phyloP scores from a whole-genome alignment of 306 rosid genomes.

The Rosa multiflora region DNA sequence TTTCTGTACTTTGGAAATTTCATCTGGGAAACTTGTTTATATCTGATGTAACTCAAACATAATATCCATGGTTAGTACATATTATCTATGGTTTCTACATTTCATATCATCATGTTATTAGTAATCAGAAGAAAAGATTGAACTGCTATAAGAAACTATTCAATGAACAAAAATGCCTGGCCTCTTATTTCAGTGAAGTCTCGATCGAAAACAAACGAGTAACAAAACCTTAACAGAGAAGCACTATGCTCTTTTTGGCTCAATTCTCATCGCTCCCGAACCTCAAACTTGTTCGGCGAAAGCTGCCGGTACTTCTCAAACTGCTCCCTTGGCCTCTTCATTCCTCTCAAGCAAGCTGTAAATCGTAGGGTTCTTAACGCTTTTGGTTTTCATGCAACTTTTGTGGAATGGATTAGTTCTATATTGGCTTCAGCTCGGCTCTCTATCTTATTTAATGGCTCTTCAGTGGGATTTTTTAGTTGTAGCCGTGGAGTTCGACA shows the following conservation, averaged over 20 bases:
- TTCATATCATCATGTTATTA: background rate
- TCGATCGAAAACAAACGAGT: background rate
- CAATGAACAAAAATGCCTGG: background rate
- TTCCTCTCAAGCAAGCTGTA: conserved; percentile 84
- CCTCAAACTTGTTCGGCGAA: conserved; percentile 84
- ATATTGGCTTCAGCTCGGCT: too few relatives aligned
- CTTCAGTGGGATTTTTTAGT: too few relatives aligned
- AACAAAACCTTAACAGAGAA: background rate
- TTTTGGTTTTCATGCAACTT: too few relatives aligned
- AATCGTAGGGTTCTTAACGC: too few relatives aligned
- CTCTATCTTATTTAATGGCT: too few relatives aligned
- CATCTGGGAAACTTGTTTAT: background rate
- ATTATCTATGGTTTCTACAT: background rate
- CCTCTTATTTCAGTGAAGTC: background rate
- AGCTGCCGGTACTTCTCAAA: conserved; percentile 69
- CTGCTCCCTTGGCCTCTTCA: conserved; percentile 74
- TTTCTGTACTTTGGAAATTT: background rate
- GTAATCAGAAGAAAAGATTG: background rate
- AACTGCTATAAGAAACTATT: background rate
- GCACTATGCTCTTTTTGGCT: background rate
- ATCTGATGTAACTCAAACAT: background rate
- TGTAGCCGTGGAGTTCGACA: too few relatives aligned
- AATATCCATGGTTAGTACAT: background rate
- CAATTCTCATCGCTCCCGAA: conserved; percentile 72
- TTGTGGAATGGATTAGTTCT: too few relatives aligned